Conservation (phyloP, 2,329 filamentous ascomycete genomes). For the Xylaria sp. region DNA sequence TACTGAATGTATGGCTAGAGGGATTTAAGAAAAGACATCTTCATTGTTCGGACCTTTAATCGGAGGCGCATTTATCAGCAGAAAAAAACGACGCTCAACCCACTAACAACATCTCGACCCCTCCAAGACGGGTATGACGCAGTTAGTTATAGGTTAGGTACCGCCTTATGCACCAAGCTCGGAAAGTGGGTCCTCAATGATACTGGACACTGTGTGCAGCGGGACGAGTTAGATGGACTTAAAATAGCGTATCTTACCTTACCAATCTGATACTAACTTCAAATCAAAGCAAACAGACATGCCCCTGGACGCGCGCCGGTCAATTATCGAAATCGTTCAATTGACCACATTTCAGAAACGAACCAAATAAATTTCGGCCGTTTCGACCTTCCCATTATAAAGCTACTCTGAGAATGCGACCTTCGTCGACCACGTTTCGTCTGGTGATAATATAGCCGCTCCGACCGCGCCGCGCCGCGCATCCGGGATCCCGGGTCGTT, state of each 20-base stretch:
- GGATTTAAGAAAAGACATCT: too few species aligned
- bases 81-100: conserved; percentile 24
- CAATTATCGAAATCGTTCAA: background rate
- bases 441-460: conserved; percentile 18
- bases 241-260: background rate
- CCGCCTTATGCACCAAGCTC: background rate
- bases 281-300: conserved; percentile 18
- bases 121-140: conserved; percentile 33
- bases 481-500: conserved; percentile 24
- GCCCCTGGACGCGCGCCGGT: conserved; percentile 22
- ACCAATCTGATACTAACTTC: background rate
- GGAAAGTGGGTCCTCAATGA: background rate
- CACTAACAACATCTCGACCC: conserved; percentile 21
- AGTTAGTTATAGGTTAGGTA: background rate
- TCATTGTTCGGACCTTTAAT: too few species aligned
- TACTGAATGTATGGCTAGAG: too few species aligned
- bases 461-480: conserved; percentile 26
- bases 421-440: background rate
- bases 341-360: conserved; percentile 4
- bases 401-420: conserved; percentile 24
- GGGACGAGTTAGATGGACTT: background rate
- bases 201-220: background rate
- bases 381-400: background rate
- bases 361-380: background rate
- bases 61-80: conserved; percentile 41